Evolutionary conservation across 768 basidiomycete species (phyloP).

Genomic region (Hortiboletus campestris): DNA sequence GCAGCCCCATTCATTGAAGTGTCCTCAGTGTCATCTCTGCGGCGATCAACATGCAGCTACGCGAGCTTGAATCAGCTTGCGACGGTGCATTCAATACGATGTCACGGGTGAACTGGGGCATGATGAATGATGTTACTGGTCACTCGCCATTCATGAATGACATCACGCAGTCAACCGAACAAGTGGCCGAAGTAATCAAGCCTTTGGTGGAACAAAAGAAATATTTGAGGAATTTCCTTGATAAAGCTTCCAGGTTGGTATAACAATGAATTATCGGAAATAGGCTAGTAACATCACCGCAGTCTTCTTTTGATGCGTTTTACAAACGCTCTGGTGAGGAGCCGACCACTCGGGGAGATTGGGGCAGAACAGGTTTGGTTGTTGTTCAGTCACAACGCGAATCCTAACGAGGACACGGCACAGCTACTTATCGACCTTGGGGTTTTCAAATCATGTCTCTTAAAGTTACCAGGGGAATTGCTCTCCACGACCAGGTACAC

Average conservation of each 20-base stretch:
- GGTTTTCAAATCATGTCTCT: constrained; percentile 75
- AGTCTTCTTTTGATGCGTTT: constrained; percentile 86
- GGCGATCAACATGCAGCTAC: constrained; percentile 74
- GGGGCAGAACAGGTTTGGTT: constrained; percentile 86
- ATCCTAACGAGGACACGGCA: constrained; percentile 6
- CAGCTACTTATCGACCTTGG: constrained; percentile 91
- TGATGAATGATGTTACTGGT: constrained; percentile 79
- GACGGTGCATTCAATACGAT: constrained; percentile 80
- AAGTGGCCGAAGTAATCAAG: constrained; percentile 73
- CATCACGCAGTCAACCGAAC: constrained; percentile 69
- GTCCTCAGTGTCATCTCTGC: constrained; percentile 72
- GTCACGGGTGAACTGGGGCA: constrained; percentile 75
- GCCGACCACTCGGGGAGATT: constrained; percentile 86
- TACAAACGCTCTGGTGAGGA: constrained; percentile 85
- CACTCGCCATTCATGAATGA: constrained; percentile 81
- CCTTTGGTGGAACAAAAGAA: constrained; percentile 92
- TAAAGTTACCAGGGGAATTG: constrained; percentile 78
- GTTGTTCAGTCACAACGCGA: not conserved
- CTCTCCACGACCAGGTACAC: constrained; percentile 54
- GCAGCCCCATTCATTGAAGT: not conserved
- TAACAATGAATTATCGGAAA: not conserved
- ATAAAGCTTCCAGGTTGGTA: constrained; percentile 85
- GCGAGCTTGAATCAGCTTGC: constrained; percentile 81
- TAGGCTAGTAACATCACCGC: not conserved
- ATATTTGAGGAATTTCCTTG: constrained; percentile 88